Base-by-base conservation (phyloP, 176 grass and related monocot species). In the Triticum urartu region DNA sequence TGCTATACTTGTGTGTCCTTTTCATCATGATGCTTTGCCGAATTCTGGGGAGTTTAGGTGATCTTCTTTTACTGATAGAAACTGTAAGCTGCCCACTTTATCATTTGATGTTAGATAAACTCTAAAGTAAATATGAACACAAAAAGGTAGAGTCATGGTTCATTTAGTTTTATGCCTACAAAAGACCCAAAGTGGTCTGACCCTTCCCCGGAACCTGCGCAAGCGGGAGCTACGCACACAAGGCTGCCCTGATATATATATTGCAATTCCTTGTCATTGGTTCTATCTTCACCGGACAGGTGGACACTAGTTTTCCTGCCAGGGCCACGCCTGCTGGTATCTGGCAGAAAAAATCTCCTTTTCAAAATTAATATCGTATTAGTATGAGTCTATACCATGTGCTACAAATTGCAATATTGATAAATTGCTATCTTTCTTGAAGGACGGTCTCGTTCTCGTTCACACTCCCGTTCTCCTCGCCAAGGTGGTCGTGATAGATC, bases 361-460 rank as follows among this genome's bases (percentile, higher is more conserved):
- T 77, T 64, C 12, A 52, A 63, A 74, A 74, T 22, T 59, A 35
- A 56, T 79, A 61, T 69, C 34, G 52, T 38, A 39, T 17, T n/a
- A 25, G 2, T 39, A 38, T 30, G n/a, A 35, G 2, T 40, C 38
- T 72, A 38, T 35, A 21, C 30, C 11, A 58, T 56, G 7, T 7
- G 1, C 28, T 67, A 50, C 11, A 59, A 34, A 81, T 68, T 33
- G 45, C 7, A 77, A 25, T 77, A 40, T 36, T 63, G 7, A 85
- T 70, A 75, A 68, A 39, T 82, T 89, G 33, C 58, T 61, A 25
- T 79, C 17, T 66, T 38, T 40, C 11, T 21, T 64, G 50, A 75
- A 98, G 95, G 89, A 45, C 76, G 93, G 7, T 91, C 91, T 15
- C 89, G 80, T 40, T 93, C 95, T 81, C 91, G 77, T 39, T 89